These are phyloP conservation scores for Sporothrix phasma DNA, from an alignment of 2,329 filamentous ascomycete species.

Conservation along the genomic window DNA sequence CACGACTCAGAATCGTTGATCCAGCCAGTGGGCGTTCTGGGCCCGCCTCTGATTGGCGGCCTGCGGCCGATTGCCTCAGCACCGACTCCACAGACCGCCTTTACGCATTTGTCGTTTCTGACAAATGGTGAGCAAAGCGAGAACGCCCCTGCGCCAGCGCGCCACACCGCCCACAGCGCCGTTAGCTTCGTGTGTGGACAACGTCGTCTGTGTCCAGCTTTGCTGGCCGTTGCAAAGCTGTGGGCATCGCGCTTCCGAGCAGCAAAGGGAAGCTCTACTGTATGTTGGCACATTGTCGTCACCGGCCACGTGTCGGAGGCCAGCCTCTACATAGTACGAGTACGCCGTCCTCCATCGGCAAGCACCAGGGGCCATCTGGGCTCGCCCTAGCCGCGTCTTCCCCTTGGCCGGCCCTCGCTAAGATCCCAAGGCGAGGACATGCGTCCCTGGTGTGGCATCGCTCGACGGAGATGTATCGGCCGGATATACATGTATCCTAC, in stretches of 20 bases:
- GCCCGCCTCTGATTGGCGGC: not conserved
- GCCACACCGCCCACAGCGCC: not conserved
- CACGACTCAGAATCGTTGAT: not conserved
- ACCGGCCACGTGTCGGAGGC: not conserved
- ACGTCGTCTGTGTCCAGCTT: too few species aligned
- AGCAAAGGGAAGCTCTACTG: too few species aligned
- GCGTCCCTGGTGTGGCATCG: not conserved
- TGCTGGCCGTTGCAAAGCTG: too few species aligned
- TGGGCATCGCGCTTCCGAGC: too few species aligned
- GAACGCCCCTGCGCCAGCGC: not conserved
- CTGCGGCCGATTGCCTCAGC: not conserved
- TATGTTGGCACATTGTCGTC: too few species aligned
- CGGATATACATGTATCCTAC: too few species aligned
- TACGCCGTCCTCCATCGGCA: too few species aligned
- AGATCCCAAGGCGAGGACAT: not conserved
- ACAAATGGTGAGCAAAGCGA: constrained; percentile 13
- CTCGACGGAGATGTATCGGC: too few species aligned
- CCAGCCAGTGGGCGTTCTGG: not conserved
- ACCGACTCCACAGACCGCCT: not conserved
- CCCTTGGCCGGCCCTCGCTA: not conserved
- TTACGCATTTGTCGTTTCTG: constrained; percentile 13
- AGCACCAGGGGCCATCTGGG: not conserved
- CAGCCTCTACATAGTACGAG: not conserved
- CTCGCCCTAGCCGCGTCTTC: not conserved
- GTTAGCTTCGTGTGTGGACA: too few species aligned